phyloP scores from a whole-genome alignment of 805 yeast genomes.

The Priceomyces carsonii region DNA sequence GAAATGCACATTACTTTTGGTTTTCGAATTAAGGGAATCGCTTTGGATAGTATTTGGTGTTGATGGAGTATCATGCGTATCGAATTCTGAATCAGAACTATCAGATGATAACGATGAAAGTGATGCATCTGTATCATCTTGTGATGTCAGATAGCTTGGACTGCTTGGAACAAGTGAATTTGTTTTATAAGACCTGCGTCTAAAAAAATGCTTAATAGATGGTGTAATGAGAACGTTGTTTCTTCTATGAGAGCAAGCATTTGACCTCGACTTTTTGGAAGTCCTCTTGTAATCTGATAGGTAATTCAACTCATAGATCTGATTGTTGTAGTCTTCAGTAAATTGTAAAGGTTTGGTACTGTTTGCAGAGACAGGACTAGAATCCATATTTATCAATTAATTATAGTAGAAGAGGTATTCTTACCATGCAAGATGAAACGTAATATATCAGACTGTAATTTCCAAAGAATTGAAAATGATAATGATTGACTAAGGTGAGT shows the following conservation, averaged over 20 bases:
- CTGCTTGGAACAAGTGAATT: neutral
- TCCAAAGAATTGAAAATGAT: constrained; percentile 5
- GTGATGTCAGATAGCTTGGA: constrained; percentile 1
- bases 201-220: constrained; percentile 8
- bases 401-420: neutral
- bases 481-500: constrained; percentile 12
- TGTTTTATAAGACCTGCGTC: constrained; percentile 5
- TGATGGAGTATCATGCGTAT: constrained; percentile 37
- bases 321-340: constrained; percentile 16
- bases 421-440: neutral
- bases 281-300: constrained; percentile 1
- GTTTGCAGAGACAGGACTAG: constrained; percentile 13
- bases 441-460: neutral
- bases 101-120: constrained; percentile 13
- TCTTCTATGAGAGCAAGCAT: constrained; percentile 6
- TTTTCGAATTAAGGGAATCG: constrained; percentile 7
- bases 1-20: neutral
- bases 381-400: constrained; percentile 8
- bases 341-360: constrained; percentile 27
- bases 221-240: constrained; percentile 7
- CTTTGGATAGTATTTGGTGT: constrained; percentile 19
- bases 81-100: constrained; percentile 34
- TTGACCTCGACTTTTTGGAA: constrained; percentile 6
- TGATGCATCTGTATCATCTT: too few species aligned
- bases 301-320: constrained; percentile 23